Evolutionary conservation across 805 yeast species (phyloP).

Genomic region (Zygotorulaspora danielsina): DNA sequence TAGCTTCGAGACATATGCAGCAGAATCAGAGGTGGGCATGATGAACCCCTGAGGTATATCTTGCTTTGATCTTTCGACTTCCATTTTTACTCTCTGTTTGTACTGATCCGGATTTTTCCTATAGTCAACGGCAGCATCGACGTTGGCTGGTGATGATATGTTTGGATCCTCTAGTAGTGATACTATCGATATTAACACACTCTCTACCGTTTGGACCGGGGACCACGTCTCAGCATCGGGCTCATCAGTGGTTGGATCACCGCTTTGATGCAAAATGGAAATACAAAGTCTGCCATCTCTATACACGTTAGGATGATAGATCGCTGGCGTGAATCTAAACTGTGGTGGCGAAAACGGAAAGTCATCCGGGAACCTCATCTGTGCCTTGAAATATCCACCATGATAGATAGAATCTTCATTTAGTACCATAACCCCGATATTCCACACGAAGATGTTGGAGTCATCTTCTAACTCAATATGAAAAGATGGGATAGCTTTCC

Average conservation of each 20-base stretch:
- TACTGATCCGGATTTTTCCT: constrained; percentile 76
- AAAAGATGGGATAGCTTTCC: constrained; percentile 67
- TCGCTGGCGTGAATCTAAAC: constrained; percentile 87
- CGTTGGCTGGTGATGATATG: constrained; percentile 89
- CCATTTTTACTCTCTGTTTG: constrained; percentile 67
- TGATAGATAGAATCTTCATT: constrained; percentile 86
- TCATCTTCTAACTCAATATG: constrained; percentile 66
- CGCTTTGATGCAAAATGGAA: constrained; percentile 86
- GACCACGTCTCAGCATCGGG: constrained; percentile 94
- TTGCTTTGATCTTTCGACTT: constrained; percentile 75
- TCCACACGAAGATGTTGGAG: constrained; percentile 60
- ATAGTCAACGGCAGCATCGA: constrained; percentile 91
- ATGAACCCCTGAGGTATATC: constrained; percentile 85
- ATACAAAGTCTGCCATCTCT: constrained; percentile 91
- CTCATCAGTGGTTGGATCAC: constrained; percentile 85
- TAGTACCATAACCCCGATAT: constrained; percentile 87
- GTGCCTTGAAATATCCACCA: constrained; percentile 92
- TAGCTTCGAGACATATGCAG: constrained; percentile 45
- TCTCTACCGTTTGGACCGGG: constrained; percentile 88
- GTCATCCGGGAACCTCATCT: constrained; percentile 87
- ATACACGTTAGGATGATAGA: constrained; percentile 93
- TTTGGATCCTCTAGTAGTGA: constrained; percentile 93
- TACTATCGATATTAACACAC: constrained; percentile 83
- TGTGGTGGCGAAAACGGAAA: constrained; percentile 92
- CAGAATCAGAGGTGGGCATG: constrained; percentile 64